Percentiles rank a stretch among this genome's conserved stretches.
These are phyloP conservation scores for Pythium phragmitis DNA, from an alignment of 352 stramenopile species.

Conservation along the genomic window DNA sequence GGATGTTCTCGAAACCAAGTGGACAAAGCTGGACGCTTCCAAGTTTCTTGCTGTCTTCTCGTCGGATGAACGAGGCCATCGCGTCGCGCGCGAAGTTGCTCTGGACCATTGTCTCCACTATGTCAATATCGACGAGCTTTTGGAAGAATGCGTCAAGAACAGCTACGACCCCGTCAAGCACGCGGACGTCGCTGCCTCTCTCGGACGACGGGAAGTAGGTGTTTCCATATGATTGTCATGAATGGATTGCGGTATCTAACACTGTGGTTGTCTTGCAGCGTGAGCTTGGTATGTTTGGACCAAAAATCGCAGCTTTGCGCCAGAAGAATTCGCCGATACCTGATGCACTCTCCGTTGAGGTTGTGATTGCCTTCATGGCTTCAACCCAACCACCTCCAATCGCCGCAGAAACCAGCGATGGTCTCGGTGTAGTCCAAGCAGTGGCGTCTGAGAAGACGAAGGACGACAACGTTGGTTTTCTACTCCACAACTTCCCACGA, in stretches of 20 bases:
- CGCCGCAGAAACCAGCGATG: neutral
- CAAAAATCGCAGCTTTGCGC: conserved; percentile 37
- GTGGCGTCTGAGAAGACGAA: neutral
- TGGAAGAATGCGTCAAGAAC: conserved; percentile 54
- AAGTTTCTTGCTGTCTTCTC: conserved; percentile 28
- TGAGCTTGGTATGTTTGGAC: conserved; percentile 49
- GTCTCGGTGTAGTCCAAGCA: neutral
- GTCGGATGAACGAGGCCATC: conserved; percentile 31
- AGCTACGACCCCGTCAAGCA: conserved; percentile 55
- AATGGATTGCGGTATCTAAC: neutral
- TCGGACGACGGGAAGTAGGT: conserved; percentile 51
- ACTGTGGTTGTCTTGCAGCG: conserved; percentile 28
- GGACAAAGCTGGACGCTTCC: conserved; percentile 4
- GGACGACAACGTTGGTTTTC: conserved; percentile 22
- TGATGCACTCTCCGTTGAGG: conserved; percentile 49
- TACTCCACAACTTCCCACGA: conserved; percentile 62
- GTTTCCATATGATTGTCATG: neutral
- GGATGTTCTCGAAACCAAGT: conserved; percentile 11
- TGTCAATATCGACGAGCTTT: conserved; percentile 38
- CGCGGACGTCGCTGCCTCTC: conserved; percentile 30
- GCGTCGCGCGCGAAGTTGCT: conserved; percentile 31
- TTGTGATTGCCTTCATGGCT: conserved; percentile 31
- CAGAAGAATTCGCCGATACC: conserved; percentile 49
- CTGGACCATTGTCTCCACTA: conserved; percentile 38
- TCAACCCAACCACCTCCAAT: neutral